Conservation (phyloP, 495 filamentous ascomycete genomes). For the Oleoguttula mirabilis region DNA sequence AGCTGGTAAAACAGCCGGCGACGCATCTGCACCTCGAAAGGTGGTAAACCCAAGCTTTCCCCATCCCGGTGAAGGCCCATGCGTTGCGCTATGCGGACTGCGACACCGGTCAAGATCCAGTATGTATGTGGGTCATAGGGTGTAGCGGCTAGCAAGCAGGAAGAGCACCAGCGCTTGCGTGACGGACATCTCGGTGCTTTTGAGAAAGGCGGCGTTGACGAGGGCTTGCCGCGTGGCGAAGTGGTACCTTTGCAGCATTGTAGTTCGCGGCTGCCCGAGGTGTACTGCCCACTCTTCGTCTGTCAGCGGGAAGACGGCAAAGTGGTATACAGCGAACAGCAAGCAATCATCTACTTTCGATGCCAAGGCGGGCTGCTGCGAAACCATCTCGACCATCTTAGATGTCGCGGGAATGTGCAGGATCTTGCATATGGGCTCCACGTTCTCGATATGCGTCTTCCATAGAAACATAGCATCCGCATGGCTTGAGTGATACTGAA, state of each 20-base stretch:
- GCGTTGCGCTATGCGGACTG: constrained; percentile 17
- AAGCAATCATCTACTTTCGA: constrained; percentile 17
- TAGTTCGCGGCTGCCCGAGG: constrained; percentile 2
- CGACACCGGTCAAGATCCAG: constrained; percentile 21
- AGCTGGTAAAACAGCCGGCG: constrained; percentile 22
- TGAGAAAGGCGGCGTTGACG: constrained; percentile 15
- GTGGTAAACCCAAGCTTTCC: constrained; percentile 5
- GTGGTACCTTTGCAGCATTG: constrained; percentile 7
- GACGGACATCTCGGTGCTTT: constrained; percentile 11
- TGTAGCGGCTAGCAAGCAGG: constrained; percentile 13
- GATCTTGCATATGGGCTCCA: constrained; percentile 19
- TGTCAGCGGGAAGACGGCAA: constrained; percentile 9
- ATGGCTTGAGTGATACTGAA: too few species aligned
- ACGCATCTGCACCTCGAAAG: constrained; percentile 21
- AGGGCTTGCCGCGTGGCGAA: constrained; percentile 12
- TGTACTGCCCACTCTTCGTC: constrained; percentile 13
- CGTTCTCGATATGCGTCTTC: constrained; percentile 12
- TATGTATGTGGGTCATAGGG: constrained; percentile 14
- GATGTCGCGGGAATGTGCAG: constrained; percentile 16
- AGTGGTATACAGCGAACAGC: constrained; percentile 20
- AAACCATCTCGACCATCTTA: constrained; percentile 10
- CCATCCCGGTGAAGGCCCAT: constrained; percentile 21
- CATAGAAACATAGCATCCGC: too few species aligned
- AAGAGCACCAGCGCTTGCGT: constrained; percentile 20
- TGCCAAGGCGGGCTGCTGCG: constrained; percentile 4